phyloP scores from a whole-genome alignment of 1,284 basidiomycete genomes.

The Porodaedalea pini region DNA sequence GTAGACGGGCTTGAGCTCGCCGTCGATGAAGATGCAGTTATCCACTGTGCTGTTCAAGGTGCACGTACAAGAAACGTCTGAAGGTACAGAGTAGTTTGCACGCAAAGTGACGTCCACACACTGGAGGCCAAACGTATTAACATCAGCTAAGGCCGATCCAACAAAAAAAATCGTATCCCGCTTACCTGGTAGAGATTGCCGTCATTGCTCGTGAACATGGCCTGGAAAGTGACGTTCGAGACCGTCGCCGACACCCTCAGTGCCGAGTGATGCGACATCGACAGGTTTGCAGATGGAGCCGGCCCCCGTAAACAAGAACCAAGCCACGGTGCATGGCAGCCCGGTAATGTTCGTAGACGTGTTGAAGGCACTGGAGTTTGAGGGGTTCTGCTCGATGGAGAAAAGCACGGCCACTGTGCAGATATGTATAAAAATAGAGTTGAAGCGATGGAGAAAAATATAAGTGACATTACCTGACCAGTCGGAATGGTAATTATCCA shows the following conservation, averaged over 20 bases:
- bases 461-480: constrained; percentile 35
- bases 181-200: constrained; percentile 62
- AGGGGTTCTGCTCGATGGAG: constrained; percentile 54
- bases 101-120: constrained; percentile 70
- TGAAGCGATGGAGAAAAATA: constrained; percentile 6
- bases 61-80: constrained; percentile 35
- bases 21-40: neutral
- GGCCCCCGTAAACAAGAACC: constrained; percentile 49
- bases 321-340: constrained; percentile 36
- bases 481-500: constrained; percentile 39
- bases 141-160: neutral
- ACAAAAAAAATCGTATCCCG: neutral
- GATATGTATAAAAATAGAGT: neutral
- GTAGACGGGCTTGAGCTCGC: neutral
- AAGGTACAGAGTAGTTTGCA: constrained; percentile 40
- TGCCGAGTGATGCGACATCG: constrained; percentile 47
- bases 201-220: constrained; percentile 63
- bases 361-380: constrained; percentile 57
- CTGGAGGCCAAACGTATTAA: constrained; percentile 30
- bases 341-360: constrained; percentile 31
- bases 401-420: constrained; percentile 49
- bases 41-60: neutral
- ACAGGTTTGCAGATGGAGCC: constrained; percentile 62
- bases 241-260: constrained; percentile 50
- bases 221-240: constrained; percentile 59